Conservation (phyloP, 352 stramenopile species). For the Stramenopiles sp. region DNA sequence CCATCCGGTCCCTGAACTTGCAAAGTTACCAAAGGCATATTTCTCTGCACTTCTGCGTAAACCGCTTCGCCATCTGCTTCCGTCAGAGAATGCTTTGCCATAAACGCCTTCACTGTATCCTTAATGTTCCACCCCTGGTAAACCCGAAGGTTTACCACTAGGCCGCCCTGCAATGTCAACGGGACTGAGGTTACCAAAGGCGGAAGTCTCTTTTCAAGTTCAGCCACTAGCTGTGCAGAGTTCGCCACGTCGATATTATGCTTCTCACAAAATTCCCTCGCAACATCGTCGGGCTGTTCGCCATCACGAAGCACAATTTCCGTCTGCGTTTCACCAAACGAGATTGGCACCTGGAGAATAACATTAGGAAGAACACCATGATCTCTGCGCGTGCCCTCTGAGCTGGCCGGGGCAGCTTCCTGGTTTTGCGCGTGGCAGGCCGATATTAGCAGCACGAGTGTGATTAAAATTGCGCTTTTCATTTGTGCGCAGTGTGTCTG, state of each 20-base stretch:
- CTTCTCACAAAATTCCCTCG: background rate
- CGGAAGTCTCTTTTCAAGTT: background rate
- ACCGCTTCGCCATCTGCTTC: background rate
- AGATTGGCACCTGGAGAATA: background rate
- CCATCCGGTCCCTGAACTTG: background rate
- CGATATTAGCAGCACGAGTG: background rate
- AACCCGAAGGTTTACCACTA: background rate
- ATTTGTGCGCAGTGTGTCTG: too few relatives aligned
- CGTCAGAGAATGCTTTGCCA: background rate
- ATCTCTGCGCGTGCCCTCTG: background rate
- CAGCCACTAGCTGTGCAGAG: background rate
- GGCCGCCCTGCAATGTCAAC: background rate
- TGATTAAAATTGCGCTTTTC: too few relatives aligned
- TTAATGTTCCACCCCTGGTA: background rate
- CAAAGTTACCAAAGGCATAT: background rate
- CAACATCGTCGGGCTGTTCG: background rate
- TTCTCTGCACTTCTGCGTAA: background rate
- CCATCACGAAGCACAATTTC: background rate
- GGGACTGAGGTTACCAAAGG: background rate
- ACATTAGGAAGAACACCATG: background rate
- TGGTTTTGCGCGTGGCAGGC: background rate
- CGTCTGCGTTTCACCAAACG: background rate
- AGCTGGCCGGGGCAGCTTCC: background rate
- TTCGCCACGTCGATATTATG: background rate
- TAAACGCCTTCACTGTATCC: background rate